Evolutionary conservation across 345 rosid species (phyloP).

Genomic region (Hevea brasiliensis): DNA sequence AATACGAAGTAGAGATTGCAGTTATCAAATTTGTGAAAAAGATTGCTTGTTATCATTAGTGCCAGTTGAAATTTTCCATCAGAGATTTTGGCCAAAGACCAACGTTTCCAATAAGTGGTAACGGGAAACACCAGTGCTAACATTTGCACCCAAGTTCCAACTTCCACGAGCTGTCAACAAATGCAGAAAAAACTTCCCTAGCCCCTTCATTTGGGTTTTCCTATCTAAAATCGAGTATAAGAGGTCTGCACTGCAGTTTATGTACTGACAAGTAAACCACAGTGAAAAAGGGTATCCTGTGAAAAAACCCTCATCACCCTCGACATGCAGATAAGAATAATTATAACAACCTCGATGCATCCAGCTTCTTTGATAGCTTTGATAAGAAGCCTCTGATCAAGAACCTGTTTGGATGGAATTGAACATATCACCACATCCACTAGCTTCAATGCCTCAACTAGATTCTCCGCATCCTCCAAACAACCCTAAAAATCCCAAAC

Average conservation of each 20-base stretch:
- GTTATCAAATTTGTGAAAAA: background rate
- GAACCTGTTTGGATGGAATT: slow-evolving; percentile 61
- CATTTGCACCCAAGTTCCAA: background rate
- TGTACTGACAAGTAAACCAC: background rate
- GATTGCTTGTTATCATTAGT: background rate
- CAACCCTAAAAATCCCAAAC: slow-evolving; percentile 49
- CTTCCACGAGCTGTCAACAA: background rate
- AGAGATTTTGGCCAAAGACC: background rate
- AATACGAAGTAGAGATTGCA: too few relatives aligned
- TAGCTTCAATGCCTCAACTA: slow-evolving; percentile 61
- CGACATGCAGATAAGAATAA: background rate
- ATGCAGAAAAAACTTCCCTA: background rate
- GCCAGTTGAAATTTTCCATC: background rate
- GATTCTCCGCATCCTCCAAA: slow-evolving; percentile 61
- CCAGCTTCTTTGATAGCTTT: slow-evolving; percentile 55
- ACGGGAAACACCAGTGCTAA: background rate
- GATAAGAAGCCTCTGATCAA: slow-evolving; percentile 66
- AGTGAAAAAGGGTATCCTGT: too few relatives aligned
- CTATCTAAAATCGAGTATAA: background rate
- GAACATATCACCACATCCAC: slow-evolving; percentile 82
- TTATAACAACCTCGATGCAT: slow-evolving; percentile 23
- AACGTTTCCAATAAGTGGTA: background rate
- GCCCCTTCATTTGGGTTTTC: background rate
- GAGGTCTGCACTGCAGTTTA: too few relatives aligned
- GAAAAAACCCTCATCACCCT: too few relatives aligned